These are phyloP conservation scores for Zizania latifolia DNA, from an alignment of 176 grass and related monocot species.

Conservation along the genomic window DNA sequence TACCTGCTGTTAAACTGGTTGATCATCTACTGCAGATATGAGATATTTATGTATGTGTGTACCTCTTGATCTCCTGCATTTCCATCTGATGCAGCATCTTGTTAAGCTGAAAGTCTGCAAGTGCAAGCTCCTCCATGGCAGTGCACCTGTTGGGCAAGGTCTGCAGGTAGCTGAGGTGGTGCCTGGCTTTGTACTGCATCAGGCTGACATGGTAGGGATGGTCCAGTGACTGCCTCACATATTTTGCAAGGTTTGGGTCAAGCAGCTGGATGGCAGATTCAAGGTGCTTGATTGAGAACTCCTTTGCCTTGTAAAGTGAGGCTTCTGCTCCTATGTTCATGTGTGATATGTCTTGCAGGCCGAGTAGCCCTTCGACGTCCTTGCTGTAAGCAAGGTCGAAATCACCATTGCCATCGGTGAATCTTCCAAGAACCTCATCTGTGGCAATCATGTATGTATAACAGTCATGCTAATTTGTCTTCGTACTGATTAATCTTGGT, in stretches of 20 bases:
- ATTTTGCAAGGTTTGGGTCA: constrained; percentile 16
- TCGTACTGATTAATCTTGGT: neutral
- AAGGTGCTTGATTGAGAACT: constrained; percentile 47
- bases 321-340: constrained; percentile 45
- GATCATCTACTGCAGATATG: no score
- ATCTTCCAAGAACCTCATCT: constrained; percentile 37
- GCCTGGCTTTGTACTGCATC: constrained; percentile 47
- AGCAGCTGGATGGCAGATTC: neutral
- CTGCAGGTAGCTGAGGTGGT: constrained; percentile 38
- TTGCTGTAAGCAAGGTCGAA: constrained; percentile 27
- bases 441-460: no score
- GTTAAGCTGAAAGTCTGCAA: constrained; percentile 37
- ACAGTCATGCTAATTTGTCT: no score
- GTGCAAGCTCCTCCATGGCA: constrained; percentile 39
- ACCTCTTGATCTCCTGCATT: constrained; percentile 38
- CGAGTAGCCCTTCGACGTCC: constrained; percentile 46
- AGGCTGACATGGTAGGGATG: constrained; percentile 59
- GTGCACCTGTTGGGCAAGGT: neutral
- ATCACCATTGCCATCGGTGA: constrained; percentile 6
- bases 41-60: neutral
- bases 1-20: neutral
- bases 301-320: constrained; percentile 42
- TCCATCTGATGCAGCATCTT: constrained; percentile 48
- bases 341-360: constrained; percentile 57
- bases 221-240: constrained; percentile 43